Evolutionary conservation across 495 filamentous ascomycete species (phyloP), one percentile per base, ranked within the genome.

Genomic region (Cenococcum geophilum): DNA sequence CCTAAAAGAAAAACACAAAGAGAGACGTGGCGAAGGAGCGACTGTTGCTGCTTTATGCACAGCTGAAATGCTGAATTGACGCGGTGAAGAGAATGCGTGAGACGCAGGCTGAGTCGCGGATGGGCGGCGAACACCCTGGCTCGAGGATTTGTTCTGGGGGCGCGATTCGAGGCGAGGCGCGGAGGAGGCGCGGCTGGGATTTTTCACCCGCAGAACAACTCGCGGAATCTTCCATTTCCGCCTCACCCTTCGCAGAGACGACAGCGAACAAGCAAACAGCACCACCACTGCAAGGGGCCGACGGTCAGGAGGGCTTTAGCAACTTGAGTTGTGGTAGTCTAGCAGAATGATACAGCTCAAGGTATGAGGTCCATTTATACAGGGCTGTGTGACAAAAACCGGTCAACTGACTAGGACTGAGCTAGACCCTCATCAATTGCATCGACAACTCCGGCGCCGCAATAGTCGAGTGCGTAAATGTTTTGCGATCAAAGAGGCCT

Each of bases 391-490:
- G n/a, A n/a, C n/a, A n/a, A n/a, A 27, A 48, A 52, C 18, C 60
- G 23, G 27, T 11, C 62, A 36, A 58, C 60, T 62, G 22, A 49
- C 58, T 42, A 51, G 21, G n/a, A 61, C 21, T 42, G 25, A 57
- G 45, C 50, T 70, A 99, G 95, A 89, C 92, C 76, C 88, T 99
- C 87, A 81, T 97, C 63, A 97, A 91, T 74, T 97, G 95, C 85
- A 97, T 99, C 84, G 95, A 99, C 86, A 99, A 99, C 81, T 97
- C 95, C 53, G 95, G 95, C 72, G 95, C 95, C 69, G 92, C 95
- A 61, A 76, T 99, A 66, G 95, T 97, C 77, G 95, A 99, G 77
- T 99, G 95, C 77, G 88, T 89, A 70, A 85, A 89, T 72, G 88
- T 97, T 50, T 75, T 97, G 66, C 88, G 87, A 72, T 92, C 92